Evolutionary conservation across 1,284 basidiomycete genomes (phyloP).

Genomic region (Rhodotorula glutinis): DNA sequence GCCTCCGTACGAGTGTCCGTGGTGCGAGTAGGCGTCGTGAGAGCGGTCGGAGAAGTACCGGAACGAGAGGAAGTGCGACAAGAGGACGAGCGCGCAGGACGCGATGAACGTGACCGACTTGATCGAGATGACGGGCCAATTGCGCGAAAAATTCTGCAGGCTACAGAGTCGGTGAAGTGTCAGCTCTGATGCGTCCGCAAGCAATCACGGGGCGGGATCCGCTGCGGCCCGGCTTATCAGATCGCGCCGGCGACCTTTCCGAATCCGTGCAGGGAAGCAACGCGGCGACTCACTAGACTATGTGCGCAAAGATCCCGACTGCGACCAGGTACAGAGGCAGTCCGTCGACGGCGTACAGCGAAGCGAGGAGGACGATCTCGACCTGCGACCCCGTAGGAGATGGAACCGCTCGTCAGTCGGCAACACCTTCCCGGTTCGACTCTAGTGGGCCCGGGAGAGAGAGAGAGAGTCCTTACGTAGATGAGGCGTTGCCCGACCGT

Average conservation of each 20-base stretch:
- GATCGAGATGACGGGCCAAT: conserved; percentile 87
- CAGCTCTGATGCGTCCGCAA: background rate
- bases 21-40: conserved; percentile 10
- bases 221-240: no score
- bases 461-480: no score
- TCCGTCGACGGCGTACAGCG: conserved; percentile 74
- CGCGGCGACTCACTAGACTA: conserved; percentile 58
- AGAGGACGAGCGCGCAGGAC: conserved; percentile 75
- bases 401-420: no score
- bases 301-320: conserved; percentile 77
- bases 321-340: conserved; percentile 66
- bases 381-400: conserved; percentile 52
- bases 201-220: no score
- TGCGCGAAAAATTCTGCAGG: conserved; percentile 72
- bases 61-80: conserved; percentile 92
- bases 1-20: background rate
- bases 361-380: conserved; percentile 69
- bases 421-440: no score
- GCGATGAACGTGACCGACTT: conserved; percentile 74
- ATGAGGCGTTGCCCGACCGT: conserved; percentile 71
- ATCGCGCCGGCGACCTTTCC: background rate
- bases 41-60: conserved; percentile 75
- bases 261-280: background rate
- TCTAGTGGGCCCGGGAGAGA: conserved; percentile 2
- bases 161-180: background rate